Base-by-base conservation (phyloP, 768 basidiomycete species). In the Sarcodon sp. region DNA sequence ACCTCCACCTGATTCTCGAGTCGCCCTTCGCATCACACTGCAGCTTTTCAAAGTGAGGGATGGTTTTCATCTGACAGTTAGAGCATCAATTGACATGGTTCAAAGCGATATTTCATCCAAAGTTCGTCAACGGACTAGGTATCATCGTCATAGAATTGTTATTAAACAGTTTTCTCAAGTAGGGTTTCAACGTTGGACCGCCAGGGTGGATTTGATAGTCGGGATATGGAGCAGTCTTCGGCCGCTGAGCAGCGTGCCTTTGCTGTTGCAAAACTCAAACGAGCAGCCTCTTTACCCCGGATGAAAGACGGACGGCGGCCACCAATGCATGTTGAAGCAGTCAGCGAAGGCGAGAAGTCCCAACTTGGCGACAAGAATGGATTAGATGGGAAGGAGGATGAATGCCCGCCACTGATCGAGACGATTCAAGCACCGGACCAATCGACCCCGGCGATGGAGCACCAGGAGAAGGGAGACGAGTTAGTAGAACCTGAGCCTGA, bases 301-400 rank as follows among this genome's bases (percentile, higher is more conserved):
- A 87, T 87, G 81, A 90, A 90, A 62, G 86, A 90, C 62, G 90
- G 90, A 7, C 69, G 90, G 48, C 72, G 91, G 38, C 90, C 89
- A 0, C 87, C 83, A 44, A 87, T 88, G 86, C 87, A 86, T 57
- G 69, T 76, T 54, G 86, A 87, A 55, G 83, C 79, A 15, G 77
- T 87, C 45, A 88, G 86, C 58, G 87, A 89, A 61, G 84, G 87
- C 8, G 87, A 89, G 64, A 80, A 75, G 68, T 55, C 63, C 54
- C 55, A 62, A 47, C 47, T 63, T 60, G 52, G 54, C 49, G 59
- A 59, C 12, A 65, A 68, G 50, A 59, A 56, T 16, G 72, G 70
- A 47, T 67, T 58, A 32, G 8, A 41, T 16, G 39, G 13, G 27
- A 15, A 9, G 8, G 39, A 41, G n/a, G 27, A 15, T 27, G 39